Conservation (phyloP, 2,329 filamentous ascomycete genomes). For the Tolypocladium tundrense region DNA sequence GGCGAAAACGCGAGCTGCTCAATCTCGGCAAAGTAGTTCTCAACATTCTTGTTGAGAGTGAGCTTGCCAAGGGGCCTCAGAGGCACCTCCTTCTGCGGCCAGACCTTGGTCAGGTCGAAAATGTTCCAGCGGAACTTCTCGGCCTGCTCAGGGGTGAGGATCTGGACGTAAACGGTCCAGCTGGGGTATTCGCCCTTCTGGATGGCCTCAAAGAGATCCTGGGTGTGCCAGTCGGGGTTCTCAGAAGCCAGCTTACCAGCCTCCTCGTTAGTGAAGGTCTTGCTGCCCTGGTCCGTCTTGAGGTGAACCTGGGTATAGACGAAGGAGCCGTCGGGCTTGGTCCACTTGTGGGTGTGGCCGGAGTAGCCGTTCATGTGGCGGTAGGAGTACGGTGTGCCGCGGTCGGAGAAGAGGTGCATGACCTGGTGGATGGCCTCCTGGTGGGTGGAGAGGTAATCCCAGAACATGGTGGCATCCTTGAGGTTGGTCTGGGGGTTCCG, state of each 20-base stretch:
- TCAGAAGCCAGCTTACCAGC: slow-evolving; percentile 40
- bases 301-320: slow-evolving; percentile 57
- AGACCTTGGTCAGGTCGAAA: slow-evolving; percentile 61
- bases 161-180: slow-evolving; percentile 56
- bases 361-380: slow-evolving; percentile 60
- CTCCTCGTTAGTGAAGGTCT: slow-evolving; percentile 48
- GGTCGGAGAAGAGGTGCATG: slow-evolving; percentile 57
- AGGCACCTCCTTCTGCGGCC: slow-evolving; percentile 54
- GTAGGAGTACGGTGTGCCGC: slow-evolving; percentile 55
- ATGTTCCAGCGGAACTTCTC: slow-evolving; percentile 52
- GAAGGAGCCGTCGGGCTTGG: slow-evolving; percentile 54
- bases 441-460: slow-evolving; percentile 39
- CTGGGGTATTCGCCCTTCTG: slow-evolving; percentile 48
- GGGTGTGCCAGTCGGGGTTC: slow-evolving; percentile 52
- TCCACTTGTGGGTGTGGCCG: slow-evolving; percentile 57
- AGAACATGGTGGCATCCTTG: slow-evolving; percentile 54
- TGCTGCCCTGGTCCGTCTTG: slow-evolving; percentile 52
- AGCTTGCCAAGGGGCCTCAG: slow-evolving; percentile 50
- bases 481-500: slow-evolving; percentile 62
- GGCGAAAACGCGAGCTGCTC: slow-evolving; percentile 60
- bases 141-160: slow-evolving; percentile 50
- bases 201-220: slow-evolving; percentile 57
- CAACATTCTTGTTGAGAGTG: slow-evolving; percentile 52
- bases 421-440: slow-evolving; percentile 54
- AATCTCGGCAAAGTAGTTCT: slow-evolving; percentile 61